Base-by-base conservation (phyloP, 129 eudicot species). In the Rutidosis leptorrhynchoides region DNA sequence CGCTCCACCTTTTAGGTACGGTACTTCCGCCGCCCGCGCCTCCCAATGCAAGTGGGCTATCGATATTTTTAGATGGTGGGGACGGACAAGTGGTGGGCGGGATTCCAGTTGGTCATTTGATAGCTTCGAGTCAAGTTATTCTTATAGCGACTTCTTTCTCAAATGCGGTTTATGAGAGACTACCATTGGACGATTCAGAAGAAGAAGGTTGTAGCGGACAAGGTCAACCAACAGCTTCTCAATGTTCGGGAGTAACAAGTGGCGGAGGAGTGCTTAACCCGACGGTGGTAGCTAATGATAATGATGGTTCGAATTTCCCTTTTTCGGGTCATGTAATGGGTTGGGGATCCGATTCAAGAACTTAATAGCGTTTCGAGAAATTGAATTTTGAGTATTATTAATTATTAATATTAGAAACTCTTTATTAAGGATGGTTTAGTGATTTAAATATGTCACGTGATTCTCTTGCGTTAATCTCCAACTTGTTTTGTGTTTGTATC, bases 21-120 rank as follows among this genome's bases (percentile, higher is more conserved):
- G 85, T 87, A 51, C 84, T 87, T 23, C 95, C 95, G 58, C 87
- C 95, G n/a, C 95, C 95, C 28, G 95, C 95, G 27, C 95, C 95
- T 2, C 80, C 83, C 0, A 81, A 74, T 0, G 84, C 90, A 0
- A 78, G 87, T 22, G 90, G 87, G 22, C 2, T 87, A 71, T 76
- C 87, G 32, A 70, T 87, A 46, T 83, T 83, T 66, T 49, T 87
- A 71, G 67, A 82, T 3, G 87, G 90, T 0, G 87, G 85, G 24
- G 89, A 84, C 58, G 95, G 95, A 6, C 84, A 81, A 74, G 87
- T 87, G 33, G 81, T 87, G 26, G 95, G 95, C 0, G 95, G 95
- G 65, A 69, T 77, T 9, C 80, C 83, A 6, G 80, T 77, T 14
- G 95, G 95, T 9, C 80, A 83, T 26, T 69, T 87, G 65, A 5